Evolutionary conservation across 2,329 filamentous ascomycete species (phyloP).

Genomic region (Parasarocladium wereldwijsianum): DNA sequence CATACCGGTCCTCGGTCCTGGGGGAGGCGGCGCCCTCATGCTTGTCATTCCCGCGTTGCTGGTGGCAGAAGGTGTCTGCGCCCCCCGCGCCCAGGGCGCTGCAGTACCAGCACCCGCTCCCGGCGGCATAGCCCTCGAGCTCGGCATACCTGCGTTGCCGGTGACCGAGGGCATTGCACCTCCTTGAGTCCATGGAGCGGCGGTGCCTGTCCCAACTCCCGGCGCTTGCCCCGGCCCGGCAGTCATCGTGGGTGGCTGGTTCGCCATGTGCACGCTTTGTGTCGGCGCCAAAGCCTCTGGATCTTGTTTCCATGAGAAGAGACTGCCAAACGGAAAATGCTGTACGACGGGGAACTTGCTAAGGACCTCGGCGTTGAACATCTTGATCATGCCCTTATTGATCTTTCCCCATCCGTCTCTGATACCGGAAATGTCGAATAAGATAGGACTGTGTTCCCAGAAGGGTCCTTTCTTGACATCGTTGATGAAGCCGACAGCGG

Average conservation of each 20-base stretch:
- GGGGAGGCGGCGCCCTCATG: no score
- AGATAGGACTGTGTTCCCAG: slow-evolving; percentile 89
- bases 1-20: no score
- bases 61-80: no score
- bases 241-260: slow-evolving; percentile 30
- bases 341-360: slow-evolving; percentile 98
- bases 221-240: no score
- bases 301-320: slow-evolving; percentile 65
- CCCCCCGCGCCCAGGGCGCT: no score
- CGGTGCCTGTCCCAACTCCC: slow-evolving; percentile 16
- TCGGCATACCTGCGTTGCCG: slow-evolving; percentile 21
- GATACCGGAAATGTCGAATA: slow-evolving; percentile 90
- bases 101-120: slow-evolving; percentile 14
- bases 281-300: slow-evolving; percentile 37
- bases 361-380: slow-evolving; percentile 95
- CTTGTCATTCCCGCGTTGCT: no score
- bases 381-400: slow-evolving; percentile 98
- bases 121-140: slow-evolving; percentile 18
- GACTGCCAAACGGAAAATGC: slow-evolving; percentile 71
- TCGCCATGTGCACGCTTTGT: slow-evolving; percentile 41
- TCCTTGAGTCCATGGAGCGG: slow-evolving; percentile 29
- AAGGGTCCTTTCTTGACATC: slow-evolving; percentile 95
- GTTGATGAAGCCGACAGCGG: slow-evolving; percentile 90
- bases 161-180: slow-evolving; percentile 20
- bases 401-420: slow-evolving; percentile 95